Percentiles rank a stretch among this genome's conserved stretches.
phyloP scores from a whole-genome alignment of 768 basidiomycete genomes.

The Lactarius tabidus region DNA sequence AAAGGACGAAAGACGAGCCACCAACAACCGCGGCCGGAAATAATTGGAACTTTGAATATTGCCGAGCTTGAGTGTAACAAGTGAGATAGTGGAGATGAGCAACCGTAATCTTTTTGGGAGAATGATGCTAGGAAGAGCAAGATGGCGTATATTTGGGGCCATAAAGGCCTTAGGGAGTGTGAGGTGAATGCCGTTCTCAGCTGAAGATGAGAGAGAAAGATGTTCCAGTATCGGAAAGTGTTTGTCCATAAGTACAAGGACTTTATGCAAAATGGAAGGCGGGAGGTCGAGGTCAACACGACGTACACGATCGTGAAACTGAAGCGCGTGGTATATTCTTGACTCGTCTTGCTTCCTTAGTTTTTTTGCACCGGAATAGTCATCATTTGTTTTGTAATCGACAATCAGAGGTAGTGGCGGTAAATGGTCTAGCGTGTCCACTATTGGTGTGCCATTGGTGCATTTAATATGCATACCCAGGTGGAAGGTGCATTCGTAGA shows the following conservation, averaged over 20 bases:
- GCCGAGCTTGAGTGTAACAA: not conserved
- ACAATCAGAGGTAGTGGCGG: not conserved
- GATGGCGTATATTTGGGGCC: not conserved
- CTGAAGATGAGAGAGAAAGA: not conserved
- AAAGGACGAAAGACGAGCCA: not conserved
- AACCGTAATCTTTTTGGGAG: not conserved
- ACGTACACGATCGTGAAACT: not conserved
- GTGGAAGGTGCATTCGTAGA: not conserved
- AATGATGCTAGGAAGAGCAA: not conserved
- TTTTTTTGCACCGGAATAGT: too few species aligned
- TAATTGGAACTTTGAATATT: not conserved
- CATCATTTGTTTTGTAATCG: not conserved
- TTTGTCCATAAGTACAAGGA: not conserved
- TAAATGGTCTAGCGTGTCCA: not conserved
- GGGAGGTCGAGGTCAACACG: not conserved
- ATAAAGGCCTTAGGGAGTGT: not conserved
- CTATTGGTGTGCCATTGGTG: not conserved
- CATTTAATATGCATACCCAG: not conserved
- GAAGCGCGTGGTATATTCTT: not conserved
- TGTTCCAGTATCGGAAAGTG: not conserved
- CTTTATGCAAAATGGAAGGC: not conserved
- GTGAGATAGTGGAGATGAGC: not conserved
- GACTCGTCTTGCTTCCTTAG: not conserved
- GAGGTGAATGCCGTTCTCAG: not conserved
- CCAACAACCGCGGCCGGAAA: not conserved